A percentile compares a stretch with the other conserved stretches of the same genome.
Conservation (phyloP, 1,284 basidiomycete species). For the Rugosomyces carneus region DNA sequence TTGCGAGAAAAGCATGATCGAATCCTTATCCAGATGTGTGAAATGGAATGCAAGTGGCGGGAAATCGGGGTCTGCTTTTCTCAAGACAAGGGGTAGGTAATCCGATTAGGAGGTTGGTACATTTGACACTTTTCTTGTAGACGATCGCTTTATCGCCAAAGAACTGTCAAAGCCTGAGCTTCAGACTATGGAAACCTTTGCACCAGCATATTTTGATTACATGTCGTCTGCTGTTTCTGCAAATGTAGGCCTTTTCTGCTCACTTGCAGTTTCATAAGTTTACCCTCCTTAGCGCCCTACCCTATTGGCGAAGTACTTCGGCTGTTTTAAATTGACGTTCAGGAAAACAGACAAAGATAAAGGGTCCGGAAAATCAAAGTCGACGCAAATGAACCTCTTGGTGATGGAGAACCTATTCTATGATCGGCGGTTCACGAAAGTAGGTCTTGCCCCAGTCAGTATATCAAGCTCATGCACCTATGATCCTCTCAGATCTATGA, state of each 20-base stretch:
- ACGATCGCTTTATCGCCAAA: slow-evolving; percentile 98
- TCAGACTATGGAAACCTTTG: slow-evolving; percentile 95
- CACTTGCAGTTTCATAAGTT: background rate
- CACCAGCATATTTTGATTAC: slow-evolving; percentile 96
- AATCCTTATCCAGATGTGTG: slow-evolving; percentile 89
- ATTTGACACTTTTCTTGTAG: slow-evolving; percentile 32
- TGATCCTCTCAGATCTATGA: slow-evolving; percentile 78
- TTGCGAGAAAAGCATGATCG: slow-evolving; percentile 90
- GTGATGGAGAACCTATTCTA: slow-evolving; percentile 99
- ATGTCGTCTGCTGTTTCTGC: slow-evolving; percentile 83
- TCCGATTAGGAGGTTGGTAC: slow-evolving; percentile 2
- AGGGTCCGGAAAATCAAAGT: slow-evolving; percentile 59
- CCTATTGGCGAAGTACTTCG: slow-evolving; percentile 94
- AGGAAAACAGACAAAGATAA: slow-evolving; percentile 73
- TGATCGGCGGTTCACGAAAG: slow-evolving; percentile 82
- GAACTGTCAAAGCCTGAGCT: slow-evolving; percentile 90
- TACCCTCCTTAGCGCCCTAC: slow-evolving; percentile 70
- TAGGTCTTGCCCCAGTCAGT: slow-evolving; percentile 23
- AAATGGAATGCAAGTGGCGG: slow-evolving; percentile 97
- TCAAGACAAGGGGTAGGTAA: slow-evolving; percentile 82
- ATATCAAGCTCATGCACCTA: background rate
- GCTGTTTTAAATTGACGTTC: slow-evolving; percentile 95
- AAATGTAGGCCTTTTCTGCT: slow-evolving; percentile 46
- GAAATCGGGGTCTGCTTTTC: slow-evolving; percentile 94
- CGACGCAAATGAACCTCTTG: slow-evolving; percentile 89